Conservation (phyloP, 345 rosid genomes). For the Euphorbia tirucalli region DNA sequence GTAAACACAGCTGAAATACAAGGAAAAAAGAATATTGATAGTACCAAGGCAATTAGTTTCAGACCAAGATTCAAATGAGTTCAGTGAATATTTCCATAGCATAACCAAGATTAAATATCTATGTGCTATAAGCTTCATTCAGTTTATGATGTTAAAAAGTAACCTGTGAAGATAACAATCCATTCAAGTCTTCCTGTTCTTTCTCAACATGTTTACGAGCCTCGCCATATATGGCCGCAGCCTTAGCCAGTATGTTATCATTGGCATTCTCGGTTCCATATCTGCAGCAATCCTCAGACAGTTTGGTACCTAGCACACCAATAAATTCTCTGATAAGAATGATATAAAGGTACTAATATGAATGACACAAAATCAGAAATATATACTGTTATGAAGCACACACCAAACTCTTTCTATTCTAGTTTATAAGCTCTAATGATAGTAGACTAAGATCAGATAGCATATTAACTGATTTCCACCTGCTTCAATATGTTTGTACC, state of each 20-base stretch:
- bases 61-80: background rate
- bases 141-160: background rate
- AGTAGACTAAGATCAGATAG: conserved; percentile 9
- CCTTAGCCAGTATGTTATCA: conserved; percentile 75
- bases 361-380: background rate
- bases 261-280: conserved; percentile 85
- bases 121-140: background rate
- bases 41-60: background rate
- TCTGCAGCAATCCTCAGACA: conserved; percentile 78
- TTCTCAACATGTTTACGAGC: conserved; percentile 82
- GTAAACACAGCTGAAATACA: background rate
- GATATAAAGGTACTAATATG: background rate
- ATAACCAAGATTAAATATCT: background rate
- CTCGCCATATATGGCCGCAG: conserved; percentile 93
- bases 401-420: background rate
- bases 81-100: background rate
- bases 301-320: conserved; percentile 63
- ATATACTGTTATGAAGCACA: background rate
- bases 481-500: conserved; percentile 82
- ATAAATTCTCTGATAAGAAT: conserved; percentile 6
- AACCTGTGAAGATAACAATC: conserved; percentile 75
- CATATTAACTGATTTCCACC: conserved; percentile 39
- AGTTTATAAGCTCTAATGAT: background rate
- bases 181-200: conserved; percentile 84
- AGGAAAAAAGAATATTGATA: background rate